Percentiles rank a stretch among this genome's conserved stretches.
Conservation (phyloP, 192 early-diverging fungal species). For the Linnemannia hyalina region DNA sequence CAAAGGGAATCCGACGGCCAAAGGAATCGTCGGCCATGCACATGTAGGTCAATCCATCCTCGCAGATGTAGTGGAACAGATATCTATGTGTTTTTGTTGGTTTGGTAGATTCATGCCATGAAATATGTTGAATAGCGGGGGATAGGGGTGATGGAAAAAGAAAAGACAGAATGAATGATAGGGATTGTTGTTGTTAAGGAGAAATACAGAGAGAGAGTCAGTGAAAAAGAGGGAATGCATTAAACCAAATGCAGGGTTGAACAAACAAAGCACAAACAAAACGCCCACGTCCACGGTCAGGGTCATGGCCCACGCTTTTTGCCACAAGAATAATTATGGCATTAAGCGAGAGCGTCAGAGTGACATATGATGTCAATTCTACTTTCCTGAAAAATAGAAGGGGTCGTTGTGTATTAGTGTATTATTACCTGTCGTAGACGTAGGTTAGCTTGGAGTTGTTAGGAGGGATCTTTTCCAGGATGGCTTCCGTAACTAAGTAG, state of each 20-base stretch:
- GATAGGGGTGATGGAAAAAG: neutral
- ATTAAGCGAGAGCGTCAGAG: neutral
- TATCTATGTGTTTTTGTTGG: conserved; percentile 63
- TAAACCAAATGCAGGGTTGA: neutral
- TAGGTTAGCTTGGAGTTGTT: conserved; percentile 94
- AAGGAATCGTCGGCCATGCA: conserved; percentile 83
- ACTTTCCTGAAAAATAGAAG: neutral
- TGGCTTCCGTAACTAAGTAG: conserved; percentile 79
- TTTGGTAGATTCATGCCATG: neutral
- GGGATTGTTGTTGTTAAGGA: neutral
- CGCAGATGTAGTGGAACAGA: conserved; percentile 91
- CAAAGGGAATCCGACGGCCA: conserved; percentile 88
- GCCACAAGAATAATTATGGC: neutral
- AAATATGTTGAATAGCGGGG: neutral
- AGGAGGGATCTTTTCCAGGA: conserved; percentile 90
- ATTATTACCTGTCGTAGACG: conserved; percentile 84
- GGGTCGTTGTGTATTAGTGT: neutral
- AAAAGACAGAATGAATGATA: conserved; percentile 3
- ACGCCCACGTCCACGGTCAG: neutral
- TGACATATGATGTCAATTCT: conserved; percentile 12
- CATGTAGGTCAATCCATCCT: conserved; percentile 85
- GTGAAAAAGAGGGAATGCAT: neutral
- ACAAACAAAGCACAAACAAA: neutral
- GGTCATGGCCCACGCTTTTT: neutral
- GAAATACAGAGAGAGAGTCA: neutral